A percentile compares a stretch with the other conserved stretches of the same genome.
Evolutionary conservation across 192 early-diverging fungal genomes (phyloP).

Genomic region (Backusella mclennaniae): DNA sequence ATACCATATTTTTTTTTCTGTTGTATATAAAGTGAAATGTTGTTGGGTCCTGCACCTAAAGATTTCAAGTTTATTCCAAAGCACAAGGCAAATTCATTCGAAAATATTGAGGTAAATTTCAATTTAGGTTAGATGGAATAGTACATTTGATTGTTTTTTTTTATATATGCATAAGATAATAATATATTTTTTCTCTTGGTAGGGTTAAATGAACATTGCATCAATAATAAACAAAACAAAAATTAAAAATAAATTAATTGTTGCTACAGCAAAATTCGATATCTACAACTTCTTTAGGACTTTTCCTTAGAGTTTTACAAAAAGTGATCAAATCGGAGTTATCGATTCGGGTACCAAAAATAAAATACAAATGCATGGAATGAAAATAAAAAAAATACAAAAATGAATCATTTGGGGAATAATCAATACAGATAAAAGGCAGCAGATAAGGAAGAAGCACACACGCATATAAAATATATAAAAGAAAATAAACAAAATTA

Average conservation of each 20-base stretch:
- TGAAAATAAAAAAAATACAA: too few species aligned
- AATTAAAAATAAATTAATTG: constrained; percentile 13
- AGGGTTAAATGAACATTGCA: not conserved
- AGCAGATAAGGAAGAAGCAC: too few species aligned
- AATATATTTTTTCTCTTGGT: not conserved
- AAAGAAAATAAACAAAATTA: too few species aligned
- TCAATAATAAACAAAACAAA: not conserved
- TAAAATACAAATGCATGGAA: too few species aligned
- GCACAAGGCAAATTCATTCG: constrained; percentile 82
- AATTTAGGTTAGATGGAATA: not conserved
- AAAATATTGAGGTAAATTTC: constrained; percentile 12
- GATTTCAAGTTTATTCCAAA: constrained; percentile 92
- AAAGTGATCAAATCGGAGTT: too few species aligned
- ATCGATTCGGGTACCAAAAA: too few species aligned
- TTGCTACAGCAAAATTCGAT: constrained; percentile 57
- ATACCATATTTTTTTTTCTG: not conserved
- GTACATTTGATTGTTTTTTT: not conserved
- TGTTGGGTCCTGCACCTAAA: constrained; percentile 87
- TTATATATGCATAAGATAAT: not conserved
- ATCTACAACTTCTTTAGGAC: constrained; percentile 82
- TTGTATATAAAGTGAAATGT: constrained; percentile 58
- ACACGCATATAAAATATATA: too few species aligned
- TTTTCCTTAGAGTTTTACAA: too few species aligned
- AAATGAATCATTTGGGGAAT: too few species aligned
- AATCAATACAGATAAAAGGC: too few species aligned